A percentile compares a stretch with the other conserved stretches of the same genome.
phyloP scores from a whole-genome alignment of 1,139 yeast species.

The Saccharomyces hybrid region DNA sequence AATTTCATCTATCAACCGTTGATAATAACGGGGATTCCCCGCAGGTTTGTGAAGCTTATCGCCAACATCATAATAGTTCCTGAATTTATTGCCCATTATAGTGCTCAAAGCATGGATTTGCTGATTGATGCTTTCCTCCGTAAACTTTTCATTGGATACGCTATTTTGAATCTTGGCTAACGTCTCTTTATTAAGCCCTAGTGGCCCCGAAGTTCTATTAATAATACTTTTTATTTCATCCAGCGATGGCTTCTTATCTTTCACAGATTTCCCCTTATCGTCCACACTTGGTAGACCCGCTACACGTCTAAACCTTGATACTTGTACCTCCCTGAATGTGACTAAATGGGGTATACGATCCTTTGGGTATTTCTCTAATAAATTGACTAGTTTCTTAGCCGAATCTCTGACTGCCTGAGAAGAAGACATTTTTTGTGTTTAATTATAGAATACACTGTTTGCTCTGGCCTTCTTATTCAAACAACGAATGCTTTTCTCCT shows the following conservation, averaged over 20 bases:
- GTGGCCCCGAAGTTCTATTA: constrained; percentile 30
- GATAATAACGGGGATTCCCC: constrained; percentile 77
- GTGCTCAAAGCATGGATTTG: constrained; percentile 55
- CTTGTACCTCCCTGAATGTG: constrained; percentile 58
- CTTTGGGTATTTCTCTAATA: constrained; percentile 46
- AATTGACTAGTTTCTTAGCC: constrained; percentile 37
- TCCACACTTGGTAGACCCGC: constrained; percentile 34
- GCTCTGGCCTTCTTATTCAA: neutral
- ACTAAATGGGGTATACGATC: constrained; percentile 61
- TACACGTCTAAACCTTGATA: constrained; percentile 45
- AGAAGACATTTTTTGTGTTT: constrained; percentile 3
- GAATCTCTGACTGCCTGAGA: constrained; percentile 29
- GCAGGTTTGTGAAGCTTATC: constrained; percentile 65
- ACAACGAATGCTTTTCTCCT: neutral
- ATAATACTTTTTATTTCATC: constrained; percentile 32
- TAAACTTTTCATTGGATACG: constrained; percentile 22
- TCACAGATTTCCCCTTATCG: constrained; percentile 21
- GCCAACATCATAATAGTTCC: constrained; percentile 53
- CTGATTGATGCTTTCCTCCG: constrained; percentile 48
- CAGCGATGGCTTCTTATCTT: constrained; percentile 29
- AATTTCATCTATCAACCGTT: constrained; percentile 60
- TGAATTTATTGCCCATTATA: constrained; percentile 54
- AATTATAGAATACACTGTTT: neutral
- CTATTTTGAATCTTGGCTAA: constrained; percentile 35
- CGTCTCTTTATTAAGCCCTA: constrained; percentile 29